Conservation (phyloP, 768 basidiomycete genomes). For the Serpula lacrymans region DNA sequence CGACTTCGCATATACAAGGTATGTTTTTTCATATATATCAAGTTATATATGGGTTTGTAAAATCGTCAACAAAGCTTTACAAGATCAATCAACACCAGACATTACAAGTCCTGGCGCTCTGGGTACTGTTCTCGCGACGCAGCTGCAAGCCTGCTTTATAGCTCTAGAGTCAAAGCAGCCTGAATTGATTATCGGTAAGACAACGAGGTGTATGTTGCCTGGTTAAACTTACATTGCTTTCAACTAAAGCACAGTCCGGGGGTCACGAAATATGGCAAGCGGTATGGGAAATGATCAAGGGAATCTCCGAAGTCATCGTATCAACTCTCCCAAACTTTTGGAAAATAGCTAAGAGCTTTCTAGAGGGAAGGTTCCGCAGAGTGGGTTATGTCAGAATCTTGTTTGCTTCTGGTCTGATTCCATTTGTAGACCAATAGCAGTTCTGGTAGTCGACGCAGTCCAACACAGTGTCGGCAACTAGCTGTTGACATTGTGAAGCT, state of each 20-base stretch:
- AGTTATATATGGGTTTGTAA: not conserved
- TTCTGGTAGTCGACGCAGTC: constrained; percentile 65
- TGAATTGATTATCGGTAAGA: constrained; percentile 58
- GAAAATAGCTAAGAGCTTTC: constrained; percentile 86
- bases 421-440: constrained; percentile 23
- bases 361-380: constrained; percentile 92
- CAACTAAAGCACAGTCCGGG: constrained; percentile 55
- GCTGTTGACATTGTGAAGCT: constrained; percentile 82
- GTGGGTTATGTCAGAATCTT: too few relatives aligned
- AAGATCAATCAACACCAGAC: constrained; percentile 40
- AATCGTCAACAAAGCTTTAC: constrained; percentile 34
- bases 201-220: constrained; percentile 2
- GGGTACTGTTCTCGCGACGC: constrained; percentile 43
- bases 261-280: constrained; percentile 82
- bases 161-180: constrained; percentile 62
- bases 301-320: constrained; percentile 80
- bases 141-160: constrained; percentile 58
- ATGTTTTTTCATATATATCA: constrained; percentile 4
- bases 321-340: constrained; percentile 90
- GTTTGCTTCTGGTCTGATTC: constrained; percentile 2
- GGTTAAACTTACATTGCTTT: not conserved
- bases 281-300: constrained; percentile 76
- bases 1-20: constrained; percentile 52
- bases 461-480: constrained; percentile 83
- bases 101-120: constrained; percentile 34